Conservation (phyloP, 768 basidiomycete species). For the Flagelloscypha sp. region DNA sequence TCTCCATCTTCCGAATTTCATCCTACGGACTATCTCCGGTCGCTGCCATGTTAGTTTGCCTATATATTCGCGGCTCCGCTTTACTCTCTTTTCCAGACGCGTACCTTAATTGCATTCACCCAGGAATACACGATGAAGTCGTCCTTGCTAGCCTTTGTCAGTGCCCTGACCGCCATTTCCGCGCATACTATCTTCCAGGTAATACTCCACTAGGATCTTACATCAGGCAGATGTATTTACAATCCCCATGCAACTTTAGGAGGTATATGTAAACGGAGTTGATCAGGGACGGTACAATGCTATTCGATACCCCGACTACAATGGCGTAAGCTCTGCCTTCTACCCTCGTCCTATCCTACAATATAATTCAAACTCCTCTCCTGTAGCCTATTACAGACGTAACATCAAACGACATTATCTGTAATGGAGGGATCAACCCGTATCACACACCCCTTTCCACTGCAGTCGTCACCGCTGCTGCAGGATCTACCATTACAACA, state of each 20-base stretch:
- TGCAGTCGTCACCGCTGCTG: constrained; percentile 27
- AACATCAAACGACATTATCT: constrained; percentile 33
- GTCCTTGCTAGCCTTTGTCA: too few species aligned
- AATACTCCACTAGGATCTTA: constrained; percentile 1
- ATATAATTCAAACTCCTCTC: background rate
- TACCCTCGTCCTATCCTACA: background rate
- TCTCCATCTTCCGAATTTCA: too few species aligned
- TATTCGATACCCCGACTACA: constrained; percentile 25
- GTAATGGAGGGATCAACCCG: constrained; percentile 34
- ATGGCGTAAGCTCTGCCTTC: constrained; percentile 16
- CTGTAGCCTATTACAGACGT: constrained; percentile 35
- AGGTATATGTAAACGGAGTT: constrained; percentile 46
- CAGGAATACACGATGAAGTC: too few species aligned
- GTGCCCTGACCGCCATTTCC: constrained; percentile 27
- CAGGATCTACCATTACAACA: constrained; percentile 40
- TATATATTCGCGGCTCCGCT: too few species aligned
- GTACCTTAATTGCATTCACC: too few species aligned
- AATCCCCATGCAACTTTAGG: constrained; percentile 18
- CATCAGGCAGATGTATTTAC: too few species aligned
- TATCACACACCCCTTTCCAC: constrained; percentile 28
- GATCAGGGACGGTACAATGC: constrained; percentile 33
- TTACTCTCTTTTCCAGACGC: too few species aligned
- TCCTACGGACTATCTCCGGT: too few species aligned
- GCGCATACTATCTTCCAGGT: constrained; percentile 51
- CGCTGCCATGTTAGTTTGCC: too few species aligned